A percentile compares a stretch with the other conserved stretches of the same genome.
These are phyloP conservation scores for Selenicereus undatus DNA, from an alignment of 148 eudicot species.

Conservation along the genomic window DNA sequence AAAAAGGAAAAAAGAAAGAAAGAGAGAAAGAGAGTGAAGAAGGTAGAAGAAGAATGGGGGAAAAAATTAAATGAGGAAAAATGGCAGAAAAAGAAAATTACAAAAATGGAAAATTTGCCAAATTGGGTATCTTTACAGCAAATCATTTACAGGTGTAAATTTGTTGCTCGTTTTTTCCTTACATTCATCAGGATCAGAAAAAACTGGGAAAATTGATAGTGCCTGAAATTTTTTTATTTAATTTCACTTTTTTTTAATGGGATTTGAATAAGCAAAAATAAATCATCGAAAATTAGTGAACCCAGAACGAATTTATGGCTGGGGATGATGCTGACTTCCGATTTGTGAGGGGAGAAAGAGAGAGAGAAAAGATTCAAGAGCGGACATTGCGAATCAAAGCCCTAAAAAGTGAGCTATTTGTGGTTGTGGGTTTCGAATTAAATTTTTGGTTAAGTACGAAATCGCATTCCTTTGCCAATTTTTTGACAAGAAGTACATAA, in stretches of 20 bases:
- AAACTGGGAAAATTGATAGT: background rate
- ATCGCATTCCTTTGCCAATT: background rate
- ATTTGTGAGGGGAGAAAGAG: background rate
- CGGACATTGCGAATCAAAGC: conserved; percentile 10
- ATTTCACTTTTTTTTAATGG: background rate
- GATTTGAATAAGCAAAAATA: background rate
- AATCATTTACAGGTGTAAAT: conserved; percentile 7
- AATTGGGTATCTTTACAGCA: conserved; percentile 2
- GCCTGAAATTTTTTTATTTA: background rate
- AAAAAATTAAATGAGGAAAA: background rate
- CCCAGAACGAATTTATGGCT: conserved; percentile 3
- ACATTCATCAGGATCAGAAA: background rate
- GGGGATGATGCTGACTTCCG: background rate
- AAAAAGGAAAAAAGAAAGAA: background rate
- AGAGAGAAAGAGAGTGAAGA: conserved; percentile 5
- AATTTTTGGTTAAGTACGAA: background rate
- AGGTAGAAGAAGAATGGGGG: background rate
- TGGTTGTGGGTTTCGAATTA: conserved; percentile 5
- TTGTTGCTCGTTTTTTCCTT: background rate
- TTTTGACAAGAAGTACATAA: background rate
- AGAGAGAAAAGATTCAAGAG: background rate
- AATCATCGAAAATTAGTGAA: background rate
- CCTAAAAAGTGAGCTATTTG: conserved; percentile 16
- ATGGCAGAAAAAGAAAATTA: background rate
- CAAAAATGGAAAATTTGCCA: conserved; percentile 7